Conservation (phyloP, 2,329 filamentous ascomycete genomes). For the Ophiostoma tasmaniense region DNA sequence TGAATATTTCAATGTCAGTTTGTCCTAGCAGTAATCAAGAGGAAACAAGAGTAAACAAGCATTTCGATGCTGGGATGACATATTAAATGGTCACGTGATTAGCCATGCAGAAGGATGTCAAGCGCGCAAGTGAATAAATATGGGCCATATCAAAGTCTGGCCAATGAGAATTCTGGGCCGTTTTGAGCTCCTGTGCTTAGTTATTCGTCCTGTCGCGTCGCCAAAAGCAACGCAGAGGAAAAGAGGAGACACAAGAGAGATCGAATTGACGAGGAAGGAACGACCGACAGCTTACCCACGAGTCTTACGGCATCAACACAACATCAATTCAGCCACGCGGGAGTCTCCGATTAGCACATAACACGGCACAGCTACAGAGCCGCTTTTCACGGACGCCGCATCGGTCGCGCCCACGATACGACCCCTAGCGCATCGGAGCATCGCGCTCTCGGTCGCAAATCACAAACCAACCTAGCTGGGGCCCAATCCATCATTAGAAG, state of each 20-base stretch:
- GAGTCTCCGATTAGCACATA: not conserved
- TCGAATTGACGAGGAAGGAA: not conserved
- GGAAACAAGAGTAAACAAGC: not conserved
- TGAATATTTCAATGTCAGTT: not conserved
- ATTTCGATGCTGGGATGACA: not conserved
- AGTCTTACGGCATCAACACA: slow-evolving; percentile 1
- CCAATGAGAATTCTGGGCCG: not conserved
- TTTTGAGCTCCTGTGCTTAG: not conserved
- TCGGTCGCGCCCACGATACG: not conserved
- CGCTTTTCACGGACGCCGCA: not conserved
- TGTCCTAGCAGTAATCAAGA: not conserved
- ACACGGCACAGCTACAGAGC: not conserved
- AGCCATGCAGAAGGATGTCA: not conserved
- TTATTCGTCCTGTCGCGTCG: not conserved
- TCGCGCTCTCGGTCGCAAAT: not conserved
- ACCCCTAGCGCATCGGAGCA: not conserved
- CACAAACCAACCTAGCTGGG: not conserved
- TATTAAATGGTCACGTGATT: not conserved
- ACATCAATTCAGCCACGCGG: not conserved
- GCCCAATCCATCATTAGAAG: not conserved
- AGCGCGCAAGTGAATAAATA: not conserved
- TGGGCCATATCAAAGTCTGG: not conserved
- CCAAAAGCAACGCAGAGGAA: slow-evolving; percentile 2
- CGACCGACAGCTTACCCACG: slow-evolving; percentile 1
- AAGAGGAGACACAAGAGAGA: not conserved